Base-by-base conservation (phyloP, 306 rosid species). In the Begonia loranthoides region DNA sequence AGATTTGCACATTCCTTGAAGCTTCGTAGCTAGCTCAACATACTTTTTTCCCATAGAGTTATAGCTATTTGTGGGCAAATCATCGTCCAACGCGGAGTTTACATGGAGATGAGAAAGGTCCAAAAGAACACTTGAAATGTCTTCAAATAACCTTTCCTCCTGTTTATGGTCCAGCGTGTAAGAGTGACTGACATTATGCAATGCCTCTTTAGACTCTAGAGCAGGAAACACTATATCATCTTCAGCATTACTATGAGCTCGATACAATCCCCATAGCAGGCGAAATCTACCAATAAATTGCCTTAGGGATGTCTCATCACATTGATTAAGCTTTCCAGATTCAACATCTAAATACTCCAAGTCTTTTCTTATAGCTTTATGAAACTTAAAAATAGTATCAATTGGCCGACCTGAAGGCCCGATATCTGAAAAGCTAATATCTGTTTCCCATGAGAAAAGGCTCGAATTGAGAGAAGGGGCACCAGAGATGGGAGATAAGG, bases 1-100 rank as follows among this genome's bases (percentile, higher is more conserved):
- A 64, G 99, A 92, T 73, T 92, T 92, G 76, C 93, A 86, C 99
- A 92, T 92, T 67, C 99, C 99, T 76, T 92, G 99, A 70, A 92
- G 94, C 87, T 83, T 83, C 51, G 96, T 92, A 50, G 94, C 87
- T 52, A 92, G 82, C 73, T 92, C 84, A 16, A 76, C 75, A 71
- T 83, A 87, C 71, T 83, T 86, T 68, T 28, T 28, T 28, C 36
- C 36, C 36, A 28, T 28, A 28, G 36, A 28, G 36, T 76, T 76
- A 72, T 60, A 53, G 55, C 46, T 74, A 45, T 9, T 73, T 64
- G 73, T 71, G 46, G 63, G 52, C 63, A 72, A 65, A 63, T 59
- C 81, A 56, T 50, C 68, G 16, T 72, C 66, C 65, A 64, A 52
- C 22, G 51, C 62, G 60, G 74, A 40, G 66, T 64, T 67, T 79